These are phyloP conservation scores for Brettanomyces naardenensis DNA, from an alignment of 805 yeast species.

Conservation along the genomic window DNA sequence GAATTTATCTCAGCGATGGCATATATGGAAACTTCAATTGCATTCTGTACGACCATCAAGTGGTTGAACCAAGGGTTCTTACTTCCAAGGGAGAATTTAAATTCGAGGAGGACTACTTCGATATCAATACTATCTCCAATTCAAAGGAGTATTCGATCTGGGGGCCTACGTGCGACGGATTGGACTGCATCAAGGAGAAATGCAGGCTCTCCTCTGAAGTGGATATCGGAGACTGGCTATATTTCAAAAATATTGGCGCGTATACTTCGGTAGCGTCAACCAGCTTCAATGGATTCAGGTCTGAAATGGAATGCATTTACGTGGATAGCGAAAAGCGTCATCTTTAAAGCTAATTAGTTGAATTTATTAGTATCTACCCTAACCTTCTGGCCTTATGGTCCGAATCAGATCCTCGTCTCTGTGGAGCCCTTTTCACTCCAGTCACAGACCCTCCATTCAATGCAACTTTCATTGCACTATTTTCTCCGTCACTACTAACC, in stretches of 20 bases:
- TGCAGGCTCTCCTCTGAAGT: conserved; percentile 51
- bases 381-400: not conserved
- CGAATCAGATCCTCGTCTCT: not conserved
- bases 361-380: no score
- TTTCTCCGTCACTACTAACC: conserved; percentile 8
- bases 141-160: conserved; percentile 56
- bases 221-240: conserved; percentile 87
- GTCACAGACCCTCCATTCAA: conserved; percentile 15
- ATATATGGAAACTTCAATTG: conserved; percentile 95
- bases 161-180: conserved; percentile 99
- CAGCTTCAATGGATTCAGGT: conserved; percentile 81
- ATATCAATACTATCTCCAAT: not conserved
- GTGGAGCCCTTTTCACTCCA: conserved; percentile 13
- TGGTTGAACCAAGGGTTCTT: conserved; percentile 62
- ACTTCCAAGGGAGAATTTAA: conserved; percentile 38
- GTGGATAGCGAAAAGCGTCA: conserved; percentile 31
- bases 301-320: conserved; percentile 51
- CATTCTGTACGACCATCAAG: conserved; percentile 85
- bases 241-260: conserved; percentile 79
- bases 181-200: conserved; percentile 66
- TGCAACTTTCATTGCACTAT: conserved; percentile 23
- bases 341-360: no score
- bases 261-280: conserved; percentile 92
- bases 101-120: conserved; percentile 13
- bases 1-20: conserved; percentile 91